These are phyloP conservation scores for Cytospora mali DNA, from an alignment of 2,329 filamentous ascomycete species.

Conservation along the genomic window DNA sequence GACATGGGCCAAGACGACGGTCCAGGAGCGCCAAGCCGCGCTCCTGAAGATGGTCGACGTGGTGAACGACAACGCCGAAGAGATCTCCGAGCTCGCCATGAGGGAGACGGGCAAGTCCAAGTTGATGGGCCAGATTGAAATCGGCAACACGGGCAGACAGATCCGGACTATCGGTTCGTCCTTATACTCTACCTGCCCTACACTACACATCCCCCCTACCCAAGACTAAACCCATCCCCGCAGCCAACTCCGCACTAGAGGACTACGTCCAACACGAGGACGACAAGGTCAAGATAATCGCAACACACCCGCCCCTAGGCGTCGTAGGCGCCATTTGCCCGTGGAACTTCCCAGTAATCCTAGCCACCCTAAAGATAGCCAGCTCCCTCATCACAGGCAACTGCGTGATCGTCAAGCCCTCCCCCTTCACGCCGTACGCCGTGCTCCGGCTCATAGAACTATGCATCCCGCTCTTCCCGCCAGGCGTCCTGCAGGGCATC, in stretches of 20 bases:
- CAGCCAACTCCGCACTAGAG: conserved; percentile 42
- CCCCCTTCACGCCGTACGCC: conserved; percentile 54
- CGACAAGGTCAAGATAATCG: conserved; percentile 44
- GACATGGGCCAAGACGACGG: conserved; percentile 49
- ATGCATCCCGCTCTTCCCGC: conserved; percentile 53
- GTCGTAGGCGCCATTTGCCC: conserved; percentile 59
- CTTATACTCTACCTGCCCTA: not conserved
- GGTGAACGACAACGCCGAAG: conserved; percentile 43
- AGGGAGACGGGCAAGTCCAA: conserved; percentile 56
- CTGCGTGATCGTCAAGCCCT: conserved; percentile 53
- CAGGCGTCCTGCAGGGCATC: conserved; percentile 58
- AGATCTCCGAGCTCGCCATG: conserved; percentile 49
- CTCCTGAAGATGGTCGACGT: conserved; percentile 45
- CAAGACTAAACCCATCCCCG: conserved; percentile 23
- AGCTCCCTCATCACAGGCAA: conserved; percentile 55
- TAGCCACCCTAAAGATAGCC: conserved; percentile 53
- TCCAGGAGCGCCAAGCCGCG: conserved; percentile 45
- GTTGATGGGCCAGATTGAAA: conserved; percentile 43
- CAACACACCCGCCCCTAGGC: conserved; percentile 50
- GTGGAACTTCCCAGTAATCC: conserved; percentile 59
- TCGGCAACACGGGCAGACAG: conserved; percentile 42
- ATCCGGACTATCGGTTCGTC: conserved; percentile 42
- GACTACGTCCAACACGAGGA: conserved; percentile 53
- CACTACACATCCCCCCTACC: not conserved
- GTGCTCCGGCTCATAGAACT: conserved; percentile 49